Evolutionary conservation across 139 green algal species (phyloP).

Genomic region (Chlorella sp.): DNA sequence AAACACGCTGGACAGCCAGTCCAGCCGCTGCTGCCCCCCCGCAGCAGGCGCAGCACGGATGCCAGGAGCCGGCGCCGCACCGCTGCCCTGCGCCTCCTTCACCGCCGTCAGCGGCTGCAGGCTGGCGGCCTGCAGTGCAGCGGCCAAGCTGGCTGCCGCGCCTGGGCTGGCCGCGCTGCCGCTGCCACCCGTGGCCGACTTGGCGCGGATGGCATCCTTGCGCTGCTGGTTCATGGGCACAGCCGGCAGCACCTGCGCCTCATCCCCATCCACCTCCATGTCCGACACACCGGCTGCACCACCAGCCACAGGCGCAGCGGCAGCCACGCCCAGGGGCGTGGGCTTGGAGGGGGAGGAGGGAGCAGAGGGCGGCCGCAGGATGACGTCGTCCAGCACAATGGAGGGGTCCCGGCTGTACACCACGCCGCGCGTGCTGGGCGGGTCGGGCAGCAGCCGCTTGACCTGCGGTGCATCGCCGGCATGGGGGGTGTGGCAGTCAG

Average conservation of each 20-base stretch:
- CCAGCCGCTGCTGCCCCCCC: not conserved
- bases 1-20: slow-evolving; percentile 34
- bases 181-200: not conserved
- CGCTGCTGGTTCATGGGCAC: slow-evolving; percentile 35
- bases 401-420: slow-evolving; percentile 8
- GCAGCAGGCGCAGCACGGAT: not conserved
- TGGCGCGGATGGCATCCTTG: slow-evolving; percentile 31
- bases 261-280: not conserved
- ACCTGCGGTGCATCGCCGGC: not conserved
- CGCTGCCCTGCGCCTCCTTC: no score
- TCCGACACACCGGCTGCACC: not conserved
- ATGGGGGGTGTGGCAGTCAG: not conserved
- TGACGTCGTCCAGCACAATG: slow-evolving; percentile 9
- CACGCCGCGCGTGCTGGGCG: slow-evolving; percentile 23
- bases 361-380: slow-evolving; percentile 15
- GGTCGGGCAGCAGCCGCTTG: slow-evolving; percentile 43
- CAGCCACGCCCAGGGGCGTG: not conserved
- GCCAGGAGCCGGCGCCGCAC: not conserved
- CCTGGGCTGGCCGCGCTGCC: not conserved
- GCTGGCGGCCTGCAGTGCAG: not conserved
- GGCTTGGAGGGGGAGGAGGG: not conserved
- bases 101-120: not conserved
- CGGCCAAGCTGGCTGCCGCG: not conserved
- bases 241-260: not conserved
- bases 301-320: not conserved